Evolutionary conservation across 2,329 filamentous ascomycete genomes (phyloP), one percentile per base, ranked within the genome.

Genomic region (Fusarium praegraminearum): DNA sequence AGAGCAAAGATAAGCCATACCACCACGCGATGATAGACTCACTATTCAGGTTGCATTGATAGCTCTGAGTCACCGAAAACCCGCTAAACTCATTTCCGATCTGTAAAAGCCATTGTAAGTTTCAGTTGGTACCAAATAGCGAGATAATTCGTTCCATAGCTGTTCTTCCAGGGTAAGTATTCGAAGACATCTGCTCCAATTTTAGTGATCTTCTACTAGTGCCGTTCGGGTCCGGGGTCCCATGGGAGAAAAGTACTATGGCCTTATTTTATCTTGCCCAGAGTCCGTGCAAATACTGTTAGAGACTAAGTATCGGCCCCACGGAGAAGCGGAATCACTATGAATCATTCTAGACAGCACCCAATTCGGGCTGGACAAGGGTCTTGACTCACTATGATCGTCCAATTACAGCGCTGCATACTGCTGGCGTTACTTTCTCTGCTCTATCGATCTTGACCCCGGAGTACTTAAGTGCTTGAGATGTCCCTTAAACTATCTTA

Each of bases 171-270:
- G 41, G 41, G 41, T 28, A 44, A 16, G 11, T 30, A 10, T 12
- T 30, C 9, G 8, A 9, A 22, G n/a, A 22, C 12, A n/a, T n/a
- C n/a, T 40, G n/a, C 36, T 40, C 36, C 36, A 22, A 22, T 40
- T 40, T 36, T 40, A 13, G 36, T 26, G 22, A 26, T 16, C 16
- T 38, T 18, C 11, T 28, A 36, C 2, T 18, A 3, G 36, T 24
- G 28, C 22, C 13, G 28, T n/a, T 64, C 61, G 59, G 61, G 59
- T 6, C 62, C 62, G 38, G 5, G 59, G 44, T 18, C 22, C 61
- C 61, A 36, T 35, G 22, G 24, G 1, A 5, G 2, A 5, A 0
- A 13, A 11, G n/a, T 20, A 7, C 5, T 2, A 4, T 32, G n/a
- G n/a, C n/a, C n/a, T n/a, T n/a, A n/a, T n/a, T n/a, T n/a, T n/a